phyloP scores from a whole-genome alignment of 345 rosid species.

The Linum lewisii region DNA sequence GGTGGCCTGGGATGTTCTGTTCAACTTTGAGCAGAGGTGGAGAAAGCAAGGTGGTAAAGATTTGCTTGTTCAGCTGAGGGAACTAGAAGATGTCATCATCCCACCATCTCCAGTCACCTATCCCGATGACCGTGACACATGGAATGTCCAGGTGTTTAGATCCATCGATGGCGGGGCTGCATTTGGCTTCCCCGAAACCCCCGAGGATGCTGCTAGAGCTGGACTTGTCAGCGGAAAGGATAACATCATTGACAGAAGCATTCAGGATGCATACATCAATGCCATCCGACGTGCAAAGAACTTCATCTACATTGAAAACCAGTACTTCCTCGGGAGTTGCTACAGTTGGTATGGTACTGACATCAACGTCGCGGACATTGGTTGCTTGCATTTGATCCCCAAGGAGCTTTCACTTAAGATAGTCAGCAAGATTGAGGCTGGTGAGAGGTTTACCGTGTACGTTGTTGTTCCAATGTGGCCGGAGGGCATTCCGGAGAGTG shows the following conservation, averaged over 20 bases:
- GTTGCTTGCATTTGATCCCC: slow-evolving; percentile 36
- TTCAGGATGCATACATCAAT: slow-evolving; percentile 40
- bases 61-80: slow-evolving; percentile 18
- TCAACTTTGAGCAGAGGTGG: slow-evolving; percentile 48
- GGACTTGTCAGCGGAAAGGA: slow-evolving; percentile 34
- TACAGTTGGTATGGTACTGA: slow-evolving; percentile 25
- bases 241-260: slow-evolving; percentile 31
- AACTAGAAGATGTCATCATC: slow-evolving; percentile 14
- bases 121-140: slow-evolving; percentile 24
- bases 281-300: slow-evolving; percentile 39
- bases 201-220: slow-evolving; percentile 22
- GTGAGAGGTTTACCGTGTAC: slow-evolving; percentile 39
- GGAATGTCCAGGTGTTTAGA: slow-evolving; percentile 40
- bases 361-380: slow-evolving; percentile 19
- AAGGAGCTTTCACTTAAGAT: slow-evolving; percentile 43
- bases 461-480: slow-evolving; percentile 57
- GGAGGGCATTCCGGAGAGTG: slow-evolving; percentile 42
- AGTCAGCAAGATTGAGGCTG: slow-evolving; percentile 30
- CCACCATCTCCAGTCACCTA: slow-evolving; percentile 19
- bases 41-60: slow-evolving; percentile 34
- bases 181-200: slow-evolving; percentile 27
- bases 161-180: slow-evolving; percentile 45
- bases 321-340: slow-evolving; percentile 41
- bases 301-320: slow-evolving; percentile 42
- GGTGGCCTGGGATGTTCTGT: slow-evolving; percentile 35